A percentile compares a stretch with the other conserved stretches of the same genome.
phyloP scores from a whole-genome alignment of 208 protist species.

The Trypanosoma caninum region DNA sequence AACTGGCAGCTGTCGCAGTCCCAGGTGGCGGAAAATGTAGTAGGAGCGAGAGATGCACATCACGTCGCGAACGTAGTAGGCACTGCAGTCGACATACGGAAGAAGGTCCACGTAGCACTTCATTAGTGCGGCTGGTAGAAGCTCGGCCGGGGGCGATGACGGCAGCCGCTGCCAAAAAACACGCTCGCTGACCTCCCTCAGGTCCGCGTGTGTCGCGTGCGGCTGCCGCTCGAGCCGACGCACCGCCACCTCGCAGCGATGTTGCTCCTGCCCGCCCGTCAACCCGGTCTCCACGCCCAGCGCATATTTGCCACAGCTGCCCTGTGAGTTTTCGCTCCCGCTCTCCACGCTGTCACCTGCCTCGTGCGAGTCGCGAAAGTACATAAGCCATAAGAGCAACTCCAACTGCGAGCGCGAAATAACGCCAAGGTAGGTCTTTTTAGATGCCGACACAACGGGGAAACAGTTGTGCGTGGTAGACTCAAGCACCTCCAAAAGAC shows the following conservation, averaged over 20 bases:
- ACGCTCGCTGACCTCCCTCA: slow-evolving; percentile 42
- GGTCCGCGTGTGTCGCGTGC: slow-evolving; percentile 38
- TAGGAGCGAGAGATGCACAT: slow-evolving; percentile 67
- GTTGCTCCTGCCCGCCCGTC: background rate
- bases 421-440: slow-evolving; percentile 40
- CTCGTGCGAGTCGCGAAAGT: slow-evolving; percentile 37
- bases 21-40: slow-evolving; percentile 68
- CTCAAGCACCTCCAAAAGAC: slow-evolving; percentile 47
- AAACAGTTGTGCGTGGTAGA: slow-evolving; percentile 82
- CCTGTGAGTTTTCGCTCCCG: background rate
- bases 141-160: slow-evolving; percentile 26
- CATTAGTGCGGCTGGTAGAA: slow-evolving; percentile 22
- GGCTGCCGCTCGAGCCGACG: slow-evolving; percentile 2
- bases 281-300: background rate
- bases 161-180: slow-evolving; percentile 55
- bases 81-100: slow-evolving; percentile 58
- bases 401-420: slow-evolving; percentile 50
- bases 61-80: slow-evolving; percentile 53
- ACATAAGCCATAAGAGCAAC: slow-evolving; percentile 58
- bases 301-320: background rate
- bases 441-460: slow-evolving; percentile 55
- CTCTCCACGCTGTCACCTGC: background rate
- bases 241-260: background rate
- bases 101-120: slow-evolving; percentile 21
- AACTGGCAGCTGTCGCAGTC: slow-evolving; percentile 79